phyloP scores from a whole-genome alignment of 1,139 yeast genomes.

The Meyerozyma smithsonii region DNA sequence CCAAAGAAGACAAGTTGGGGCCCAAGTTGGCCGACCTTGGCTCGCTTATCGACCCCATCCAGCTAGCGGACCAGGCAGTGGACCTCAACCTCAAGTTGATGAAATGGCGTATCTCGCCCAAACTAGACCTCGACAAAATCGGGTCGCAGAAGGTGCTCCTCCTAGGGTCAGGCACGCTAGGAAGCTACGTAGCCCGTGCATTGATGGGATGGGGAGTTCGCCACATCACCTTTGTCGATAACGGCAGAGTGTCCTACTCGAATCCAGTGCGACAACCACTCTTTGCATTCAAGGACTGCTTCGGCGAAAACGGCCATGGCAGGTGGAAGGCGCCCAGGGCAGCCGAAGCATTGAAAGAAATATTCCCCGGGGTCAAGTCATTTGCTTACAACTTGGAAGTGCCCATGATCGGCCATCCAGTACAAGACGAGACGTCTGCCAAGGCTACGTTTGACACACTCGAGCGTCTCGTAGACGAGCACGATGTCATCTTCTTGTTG shows the following conservation, averaged over 20 bases:
- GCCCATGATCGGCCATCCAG: conserved; percentile 95
- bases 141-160: conserved; percentile 60
- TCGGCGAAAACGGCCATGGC: conserved; percentile 55
- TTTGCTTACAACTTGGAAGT: conserved; percentile 64
- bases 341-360: conserved; percentile 61
- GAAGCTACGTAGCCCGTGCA: conserved; percentile 83
- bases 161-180: conserved; percentile 96
- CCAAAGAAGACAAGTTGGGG: conserved; percentile 62
- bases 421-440: conserved; percentile 42
- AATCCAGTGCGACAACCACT: conserved; percentile 95
- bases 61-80: conserved; percentile 85
- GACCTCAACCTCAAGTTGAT: conserved; percentile 84
- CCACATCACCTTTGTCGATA: conserved; percentile 82
- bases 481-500: conserved; percentile 73
- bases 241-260: conserved; percentile 81
- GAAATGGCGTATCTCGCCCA: conserved; percentile 96
- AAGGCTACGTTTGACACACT: conserved; percentile 48
- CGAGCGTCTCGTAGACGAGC: conserved; percentile 49
- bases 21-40: conserved; percentile 85
- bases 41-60: conserved; percentile 69
- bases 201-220: conserved; percentile 93
- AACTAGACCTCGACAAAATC: conserved; percentile 61
- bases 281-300: conserved; percentile 71
- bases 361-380: conserved; percentile 74
- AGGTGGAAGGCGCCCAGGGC: conserved; percentile 71